These are phyloP conservation scores for Trifolium repens DNA, from an alignment of 306 rosid genomes.

Conservation along the genomic window DNA sequence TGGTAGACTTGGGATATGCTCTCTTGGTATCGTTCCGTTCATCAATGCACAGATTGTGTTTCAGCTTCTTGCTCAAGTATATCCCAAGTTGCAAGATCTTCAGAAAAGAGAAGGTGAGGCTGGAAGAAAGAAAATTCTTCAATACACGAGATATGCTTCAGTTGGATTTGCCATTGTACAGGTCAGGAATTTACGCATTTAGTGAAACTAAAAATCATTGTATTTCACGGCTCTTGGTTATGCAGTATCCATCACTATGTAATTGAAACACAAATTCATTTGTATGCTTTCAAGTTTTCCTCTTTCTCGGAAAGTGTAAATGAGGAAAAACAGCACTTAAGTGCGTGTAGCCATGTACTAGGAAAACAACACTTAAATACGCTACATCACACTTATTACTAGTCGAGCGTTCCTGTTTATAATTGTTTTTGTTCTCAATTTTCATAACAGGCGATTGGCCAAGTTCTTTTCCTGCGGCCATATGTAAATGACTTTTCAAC, in stretches of 20 bases:
- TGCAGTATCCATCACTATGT: neutral
- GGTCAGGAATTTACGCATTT: slow-evolving; percentile 52
- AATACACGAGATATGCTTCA: slow-evolving; percentile 92
- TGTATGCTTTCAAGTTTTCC: neutral
- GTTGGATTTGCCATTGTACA: slow-evolving; percentile 95
- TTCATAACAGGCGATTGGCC: slow-evolving; percentile 84
- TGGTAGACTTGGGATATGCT: slow-evolving; percentile 93
- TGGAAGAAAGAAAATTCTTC: slow-evolving; percentile 90
- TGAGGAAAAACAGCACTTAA: slow-evolving; percentile 18
- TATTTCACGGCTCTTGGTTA: neutral
- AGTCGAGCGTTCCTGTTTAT: slow-evolving; percentile 24
- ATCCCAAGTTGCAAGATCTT: slow-evolving; percentile 95
- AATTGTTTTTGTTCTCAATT: slow-evolving; percentile 28
- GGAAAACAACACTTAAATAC: neutral
- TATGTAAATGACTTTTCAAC: slow-evolving; percentile 83
- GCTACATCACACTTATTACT: slow-evolving; percentile 10
- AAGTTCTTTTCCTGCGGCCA: slow-evolving; percentile 92
- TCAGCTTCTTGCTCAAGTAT: slow-evolving; percentile 95
- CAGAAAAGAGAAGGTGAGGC: slow-evolving; percentile 96
- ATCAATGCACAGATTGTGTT: slow-evolving; percentile 95
- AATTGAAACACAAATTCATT: neutral
- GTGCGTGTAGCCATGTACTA: neutral
- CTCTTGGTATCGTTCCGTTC: slow-evolving; percentile 94
- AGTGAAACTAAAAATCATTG: neutral
- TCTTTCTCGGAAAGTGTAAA: neutral